phyloP scores from a whole-genome alignment of 805 yeast species.

The Blastobotrys chiropterorum region DNA sequence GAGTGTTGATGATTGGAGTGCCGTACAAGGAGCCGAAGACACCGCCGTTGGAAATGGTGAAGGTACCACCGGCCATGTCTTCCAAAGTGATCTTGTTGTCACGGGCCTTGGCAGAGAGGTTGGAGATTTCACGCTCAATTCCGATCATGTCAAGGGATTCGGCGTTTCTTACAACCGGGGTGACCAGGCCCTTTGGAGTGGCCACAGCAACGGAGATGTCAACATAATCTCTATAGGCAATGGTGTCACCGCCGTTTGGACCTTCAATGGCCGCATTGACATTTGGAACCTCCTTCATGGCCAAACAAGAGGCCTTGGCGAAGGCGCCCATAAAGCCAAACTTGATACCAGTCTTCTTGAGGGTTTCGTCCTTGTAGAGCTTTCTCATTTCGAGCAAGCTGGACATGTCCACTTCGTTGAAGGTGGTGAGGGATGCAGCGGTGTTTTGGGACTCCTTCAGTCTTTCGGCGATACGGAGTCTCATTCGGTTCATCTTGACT shows the following conservation, averaged over 20 bases:
- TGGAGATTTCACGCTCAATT: constrained; percentile 78
- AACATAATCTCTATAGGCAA: constrained; percentile 92
- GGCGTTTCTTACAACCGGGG: constrained; percentile 96
- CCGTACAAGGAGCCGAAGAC: constrained; percentile 97
- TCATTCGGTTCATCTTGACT: constrained; percentile 99
- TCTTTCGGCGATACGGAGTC: constrained; percentile 97
- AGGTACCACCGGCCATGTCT: constrained; percentile 99
- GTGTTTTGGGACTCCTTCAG: constrained; percentile 98
- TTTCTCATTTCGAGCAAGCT: constrained; percentile 89
- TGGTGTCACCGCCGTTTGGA: constrained; percentile 65
- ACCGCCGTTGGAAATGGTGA: constrained; percentile 98
- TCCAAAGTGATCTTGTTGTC: constrained; percentile 94
- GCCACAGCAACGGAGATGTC: constrained; percentile 97
- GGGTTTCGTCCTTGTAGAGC: constrained; percentile 91
- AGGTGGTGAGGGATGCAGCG: constrained; percentile 95
- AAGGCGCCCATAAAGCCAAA: constrained; percentile 99
- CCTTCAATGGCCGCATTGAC: constrained; percentile 90
- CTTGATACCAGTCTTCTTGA: constrained; percentile 89
- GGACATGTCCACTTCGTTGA: constrained; percentile 97
- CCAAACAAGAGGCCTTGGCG: constrained; percentile 87
- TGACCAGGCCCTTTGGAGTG: constrained; percentile 97
- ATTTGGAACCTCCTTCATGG: constrained; percentile 91
- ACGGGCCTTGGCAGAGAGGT: constrained; percentile 87
- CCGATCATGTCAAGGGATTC: constrained; percentile 85
- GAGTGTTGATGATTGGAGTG: constrained; percentile 96